Evolutionary conservation across 2,329 filamentous ascomycete species (phyloP).

Genomic region (Sclerotinia trifoliorum): DNA sequence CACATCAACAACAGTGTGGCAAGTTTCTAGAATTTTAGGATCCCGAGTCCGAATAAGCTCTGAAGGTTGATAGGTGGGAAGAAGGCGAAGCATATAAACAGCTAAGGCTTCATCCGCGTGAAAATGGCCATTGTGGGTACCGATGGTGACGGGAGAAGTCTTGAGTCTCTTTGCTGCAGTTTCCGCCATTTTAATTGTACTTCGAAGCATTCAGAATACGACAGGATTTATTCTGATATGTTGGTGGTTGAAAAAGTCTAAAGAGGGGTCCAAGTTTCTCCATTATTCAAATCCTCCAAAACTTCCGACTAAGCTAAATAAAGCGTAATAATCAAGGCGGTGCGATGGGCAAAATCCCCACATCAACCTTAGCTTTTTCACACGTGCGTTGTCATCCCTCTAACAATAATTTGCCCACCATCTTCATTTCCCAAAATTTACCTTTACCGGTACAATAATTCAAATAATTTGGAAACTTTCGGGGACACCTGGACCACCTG

Average conservation of each 20-base stretch:
- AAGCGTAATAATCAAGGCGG: neutral
- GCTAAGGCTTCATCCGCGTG: slow-evolving; percentile 97
- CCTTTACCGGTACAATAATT: slow-evolving; percentile 4
- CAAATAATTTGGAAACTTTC: slow-evolving; percentile 2
- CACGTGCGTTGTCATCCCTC: slow-evolving; percentile 19
- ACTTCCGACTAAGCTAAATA: slow-evolving; percentile 1
- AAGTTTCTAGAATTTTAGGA: slow-evolving; percentile 70
- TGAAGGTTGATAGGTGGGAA: slow-evolving; percentile 75
- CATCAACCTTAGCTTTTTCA: slow-evolving; percentile 16
- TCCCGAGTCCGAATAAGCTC: slow-evolving; percentile 85
- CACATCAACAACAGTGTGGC: slow-evolving; percentile 97
- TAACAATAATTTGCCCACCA: slow-evolving; percentile 8
- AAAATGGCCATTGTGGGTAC: slow-evolving; percentile 97
- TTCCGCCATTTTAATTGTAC: slow-evolving; percentile 62
- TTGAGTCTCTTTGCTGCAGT: slow-evolving; percentile 80
- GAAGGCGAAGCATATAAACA: slow-evolving; percentile 88
- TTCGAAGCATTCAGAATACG: slow-evolving; percentile 45
- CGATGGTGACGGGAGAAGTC: slow-evolving; percentile 60
- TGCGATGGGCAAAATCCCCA: slow-evolving; percentile 8
- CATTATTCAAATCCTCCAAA: slow-evolving; percentile 16
- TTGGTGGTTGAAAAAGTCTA: slow-evolving; percentile 5
- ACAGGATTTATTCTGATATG: neutral
- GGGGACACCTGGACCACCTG: no score
- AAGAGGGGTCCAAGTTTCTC: slow-evolving; percentile 21
- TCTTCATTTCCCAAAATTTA: slow-evolving; percentile 18